Base-by-base conservation (phyloP, 2,329 filamentous ascomycete species). In the Phialemonium atrogriseum region DNA sequence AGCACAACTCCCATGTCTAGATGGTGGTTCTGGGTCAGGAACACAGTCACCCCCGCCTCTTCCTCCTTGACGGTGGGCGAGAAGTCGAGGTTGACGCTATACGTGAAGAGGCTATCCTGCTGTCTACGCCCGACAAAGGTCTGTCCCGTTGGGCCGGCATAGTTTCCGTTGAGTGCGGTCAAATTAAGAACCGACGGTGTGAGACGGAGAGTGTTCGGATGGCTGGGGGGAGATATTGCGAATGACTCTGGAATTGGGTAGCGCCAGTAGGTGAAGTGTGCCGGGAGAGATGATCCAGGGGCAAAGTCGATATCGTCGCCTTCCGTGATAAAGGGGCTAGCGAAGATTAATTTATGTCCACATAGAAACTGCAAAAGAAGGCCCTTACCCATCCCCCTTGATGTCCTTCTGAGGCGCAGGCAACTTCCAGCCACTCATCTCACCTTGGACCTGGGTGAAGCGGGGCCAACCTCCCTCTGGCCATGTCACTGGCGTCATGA, bases 111-210 rank as follows among this genome's bases (percentile, higher is more conserved):
- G 0, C 70, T 68, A 38, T 76, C 63, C 5, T 66, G 66, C 45
- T 77, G 72, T 2, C 70, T 58, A 3, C 89, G 58, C 1, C 64
- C 66, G 12, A 78, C 54, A 27, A 77, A 73, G 0, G 69, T 60
- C 47, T 70, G 66, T 5, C 66, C 63, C 4, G 48, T 50, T 26
- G 62, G 59, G 1, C 64, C 66, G 5, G 56, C 50, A 36, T 64
- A 64, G 34, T 67, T 61, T 0, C 62, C 60, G 36, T 73, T 65
- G 10, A 65, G 56, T 2, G 60, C 70, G 1, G 69, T 77, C 4
- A 79, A 55, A 40, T 77, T 73, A 1, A 70, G 52, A 2, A 45
- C 52, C 0, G 67, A 72, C 0, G 71, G 66, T 2, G 40, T 56
- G 1, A 78, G 47, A 2, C 57, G 56, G 0, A 77, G 56, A 0